Base-by-base conservation (phyloP, 306 rosid species). In the Gastrolobium bilobum region DNA sequence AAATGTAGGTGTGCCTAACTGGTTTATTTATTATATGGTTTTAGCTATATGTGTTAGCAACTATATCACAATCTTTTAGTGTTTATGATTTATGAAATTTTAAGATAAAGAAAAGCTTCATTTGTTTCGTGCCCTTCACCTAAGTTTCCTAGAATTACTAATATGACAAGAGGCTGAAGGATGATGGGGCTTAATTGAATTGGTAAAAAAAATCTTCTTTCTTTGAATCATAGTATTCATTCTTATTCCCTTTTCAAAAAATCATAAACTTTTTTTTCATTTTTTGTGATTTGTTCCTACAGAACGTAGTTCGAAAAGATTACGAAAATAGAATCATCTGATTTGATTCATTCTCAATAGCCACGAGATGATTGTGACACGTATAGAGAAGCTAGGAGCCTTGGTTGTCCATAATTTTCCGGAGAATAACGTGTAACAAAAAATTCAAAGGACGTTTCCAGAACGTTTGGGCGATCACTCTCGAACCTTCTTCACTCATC, bases 371-470 rank as follows among this genome's bases (percentile, higher is more conserved):
- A 20, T 20, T 37, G 2, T 15, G 59, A 81, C 81, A 76, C 85
- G 85, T 81, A 26, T 34, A 66, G 4, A 46, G 7, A 67, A 74
- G 8, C 62, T 38, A 26, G 31, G 58, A 6, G 7, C 1, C 26
- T 31, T 3, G n/a, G 33, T 3, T 5, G 38, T 68, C 85, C 81
- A 68, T 65, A 48, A 40, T 14, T 15, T 34, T 76, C 86, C 3
- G n/a, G 79, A 63, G 77, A 53, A 54, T 1, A 34, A 30, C 76
- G 81, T 61, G 81, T 56, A 47, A 64, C 39, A 31, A 70, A 4
- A n/a, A n/a, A n/a, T n/a, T n/a, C n/a, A 61, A 14, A 2, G 14
- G 90, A 78, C 44, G 15, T 29, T 86, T 89, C 91, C 82, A 77
- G 92, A 87, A 59, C 14, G 0, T 79, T 74, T 87, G 7, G 10